Base-by-base conservation (phyloP, 2,329 filamentous ascomycete species). In the Exophiala phaeomuriformis region DNA sequence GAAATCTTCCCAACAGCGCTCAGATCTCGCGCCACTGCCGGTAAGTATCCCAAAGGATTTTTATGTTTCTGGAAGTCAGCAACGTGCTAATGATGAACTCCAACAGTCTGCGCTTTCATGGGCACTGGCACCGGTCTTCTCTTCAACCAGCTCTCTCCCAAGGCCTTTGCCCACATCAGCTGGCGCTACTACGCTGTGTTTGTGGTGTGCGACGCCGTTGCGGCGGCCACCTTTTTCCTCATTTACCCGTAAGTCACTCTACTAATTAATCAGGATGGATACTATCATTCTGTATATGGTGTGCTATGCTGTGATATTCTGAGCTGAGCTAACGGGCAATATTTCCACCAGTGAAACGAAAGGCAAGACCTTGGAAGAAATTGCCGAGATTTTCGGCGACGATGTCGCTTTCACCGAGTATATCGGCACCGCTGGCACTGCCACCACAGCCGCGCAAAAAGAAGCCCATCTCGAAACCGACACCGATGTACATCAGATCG, bases 181-280 rank as follows among this genome's bases (percentile, higher is more conserved):
- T 72, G 70, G 69, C 68, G 65, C 46, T 72, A 70, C 55, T 72
- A 72, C 53, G 63, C 67, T 2, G 60, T 73, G 1, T 69, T 72
- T 55, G 72, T 72, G 49, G 63, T 63, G 5, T 63, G 53, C 0
- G 64, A 67, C 31, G 40, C 66, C 8, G 58, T 47, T 0, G 62
- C 64, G 0, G 69, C 69, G 0, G 55, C 67, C 3, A 58, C 71
- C 4, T 71, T 70, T 29, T 71, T 65, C 41, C 63, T 72, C 27
- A 65, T 68, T 47, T 58, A 71, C 33, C 65, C 66, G 19, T 19
- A 19, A 19, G 19, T 19, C 19, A 19, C 19, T 19, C 19, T 19
- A 19, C 19, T 19, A 19, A 19, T 19, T 19, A 19, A 19, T 19
- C 19, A 19, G 19, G 19, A 19, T 19, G 19, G 19, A 19, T 19